Base-by-base conservation (phyloP, 495 filamentous ascomycete species). In the Amorphotheca resinae region DNA sequence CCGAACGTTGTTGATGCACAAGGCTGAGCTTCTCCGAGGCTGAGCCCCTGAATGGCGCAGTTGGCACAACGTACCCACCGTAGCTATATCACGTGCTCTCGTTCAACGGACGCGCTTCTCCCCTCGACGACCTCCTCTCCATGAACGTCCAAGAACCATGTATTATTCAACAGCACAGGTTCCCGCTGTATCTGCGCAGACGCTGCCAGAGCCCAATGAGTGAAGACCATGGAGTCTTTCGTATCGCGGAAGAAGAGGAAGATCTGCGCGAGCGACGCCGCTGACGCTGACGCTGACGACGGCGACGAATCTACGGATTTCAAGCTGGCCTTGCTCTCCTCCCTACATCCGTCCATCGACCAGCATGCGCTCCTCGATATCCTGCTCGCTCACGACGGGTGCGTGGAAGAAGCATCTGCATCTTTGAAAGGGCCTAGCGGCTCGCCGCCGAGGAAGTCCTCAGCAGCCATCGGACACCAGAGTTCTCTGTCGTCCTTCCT, bases 291-390 rank as follows among this genome's bases (percentile, higher is more conserved):
- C 1, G 21, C 16, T 28, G 38, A 28, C 18, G 12, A 22, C 3
- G 69, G 75, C 5, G 75, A 86, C 12, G 82, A 88, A 15, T 80
- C 83, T 3, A 96, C 89, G 0, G 89, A 96, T 52, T 61, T 91
- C 49, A 95, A 95, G 55, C 62, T 96, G 2, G 87, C 87, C 1
- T 70, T 87, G 1, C 69, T 96, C 4, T 67, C 78, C 1, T 95
- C 91, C 0, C 70, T 95, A 1, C 70, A 84, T 50, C 76, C 83
- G 0, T 45, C 64, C 3, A 44, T 77, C 2, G 68, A 77, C 33
- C 75, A 84, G 43, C 70, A 76, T 16, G 59, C 68, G 1, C 68
- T 95, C 0, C 69, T 96, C 0, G 89, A 96, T 49, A 60, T 84
- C 9, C 73, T 96, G 0, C 63, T 95, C 0, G 77, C 76, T 0